phyloP scores from a whole-genome alignment of 768 basidiomycete genomes.

The Russula emetica region DNA sequence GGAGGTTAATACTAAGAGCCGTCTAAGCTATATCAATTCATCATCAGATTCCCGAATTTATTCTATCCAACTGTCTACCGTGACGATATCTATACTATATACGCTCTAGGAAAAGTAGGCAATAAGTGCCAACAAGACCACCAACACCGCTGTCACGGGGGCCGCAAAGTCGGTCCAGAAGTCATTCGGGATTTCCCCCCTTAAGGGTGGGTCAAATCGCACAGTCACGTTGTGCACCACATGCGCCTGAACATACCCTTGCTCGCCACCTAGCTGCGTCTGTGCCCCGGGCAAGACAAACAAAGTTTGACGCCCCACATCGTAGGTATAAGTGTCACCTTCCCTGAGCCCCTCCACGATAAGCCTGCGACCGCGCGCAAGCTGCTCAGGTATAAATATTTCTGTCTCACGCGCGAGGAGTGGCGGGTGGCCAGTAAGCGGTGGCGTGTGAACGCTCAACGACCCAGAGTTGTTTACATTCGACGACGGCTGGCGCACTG shows the following conservation, averaged over 20 bases:
- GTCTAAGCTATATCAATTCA: not conserved
- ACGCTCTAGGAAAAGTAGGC: slow-evolving; percentile 22
- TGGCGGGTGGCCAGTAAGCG: slow-evolving; percentile 38
- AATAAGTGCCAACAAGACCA: slow-evolving; percentile 35
- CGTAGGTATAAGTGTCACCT: slow-evolving; percentile 53
- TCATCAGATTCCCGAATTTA: not conserved
- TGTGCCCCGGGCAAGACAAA: slow-evolving; percentile 49
- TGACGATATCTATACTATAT: not conserved
- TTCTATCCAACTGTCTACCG: not conserved
- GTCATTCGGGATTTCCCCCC: slow-evolving; percentile 54
- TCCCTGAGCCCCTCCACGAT: slow-evolving; percentile 52
- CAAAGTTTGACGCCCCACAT: slow-evolving; percentile 67
- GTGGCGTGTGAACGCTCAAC: slow-evolving; percentile 37
- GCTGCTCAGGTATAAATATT: slow-evolving; percentile 67
- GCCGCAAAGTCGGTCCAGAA: slow-evolving; percentile 58
- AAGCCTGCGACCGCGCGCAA: slow-evolving; percentile 55
- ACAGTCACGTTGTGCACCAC: slow-evolving; percentile 49
- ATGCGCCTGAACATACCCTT: slow-evolving; percentile 36
- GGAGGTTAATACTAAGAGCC: too few species aligned
- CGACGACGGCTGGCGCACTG: not conserved
- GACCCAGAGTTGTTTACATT: slow-evolving; percentile 1
- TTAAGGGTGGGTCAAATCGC: slow-evolving; percentile 51
- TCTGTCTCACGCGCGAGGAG: slow-evolving; percentile 68
- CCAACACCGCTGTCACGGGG: slow-evolving; percentile 33
- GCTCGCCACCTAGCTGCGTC: slow-evolving; percentile 33